phyloP scores from a whole-genome alignment of 2,329 filamentous ascomycete species.

The Didymella sp. region DNA sequence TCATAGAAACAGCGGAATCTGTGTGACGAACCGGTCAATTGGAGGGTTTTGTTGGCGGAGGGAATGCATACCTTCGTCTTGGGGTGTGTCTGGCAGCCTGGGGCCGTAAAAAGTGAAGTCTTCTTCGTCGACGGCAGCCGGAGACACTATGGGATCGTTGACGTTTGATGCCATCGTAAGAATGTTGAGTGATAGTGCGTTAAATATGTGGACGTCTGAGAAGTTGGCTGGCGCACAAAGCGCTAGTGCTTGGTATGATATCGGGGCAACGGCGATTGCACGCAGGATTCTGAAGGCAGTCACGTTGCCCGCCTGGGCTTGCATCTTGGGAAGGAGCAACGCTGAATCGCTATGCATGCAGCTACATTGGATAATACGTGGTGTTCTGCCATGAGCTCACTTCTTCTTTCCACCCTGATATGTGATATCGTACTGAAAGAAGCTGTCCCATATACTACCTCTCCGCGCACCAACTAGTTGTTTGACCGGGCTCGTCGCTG shows the following conservation, averaged over 20 bases:
- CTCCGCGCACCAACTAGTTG: conserved; percentile 29
- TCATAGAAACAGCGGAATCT: not conserved
- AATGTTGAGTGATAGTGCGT: not conserved
- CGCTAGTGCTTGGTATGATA: not conserved
- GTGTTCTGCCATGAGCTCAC: conserved; percentile 9
- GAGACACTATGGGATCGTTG: not conserved
- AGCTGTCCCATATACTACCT: conserved; percentile 49
- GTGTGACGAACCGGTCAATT: not conserved
- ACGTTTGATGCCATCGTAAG: not conserved
- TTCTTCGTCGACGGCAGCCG: not conserved
- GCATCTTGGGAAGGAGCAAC: not conserved
- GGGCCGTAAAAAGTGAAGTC: too few relatives aligned
- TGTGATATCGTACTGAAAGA: conserved; percentile 51
- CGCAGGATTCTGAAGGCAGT: not conserved
- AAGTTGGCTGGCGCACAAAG: not conserved
- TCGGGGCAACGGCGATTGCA: not conserved
- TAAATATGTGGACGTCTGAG: not conserved
- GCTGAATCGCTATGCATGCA: not conserved
- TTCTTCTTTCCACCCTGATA: conserved; percentile 50
- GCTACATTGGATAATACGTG: not conserved
- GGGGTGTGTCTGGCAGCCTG: too few relatives aligned
- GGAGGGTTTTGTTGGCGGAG: not conserved
- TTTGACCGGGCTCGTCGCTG: conserved; percentile 34
- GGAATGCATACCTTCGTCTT: not conserved
- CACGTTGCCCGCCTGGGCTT: not conserved